phyloP scores from a whole-genome alignment of 805 yeast genomes.

The Saccharomycopsis synnaedendra region DNA sequence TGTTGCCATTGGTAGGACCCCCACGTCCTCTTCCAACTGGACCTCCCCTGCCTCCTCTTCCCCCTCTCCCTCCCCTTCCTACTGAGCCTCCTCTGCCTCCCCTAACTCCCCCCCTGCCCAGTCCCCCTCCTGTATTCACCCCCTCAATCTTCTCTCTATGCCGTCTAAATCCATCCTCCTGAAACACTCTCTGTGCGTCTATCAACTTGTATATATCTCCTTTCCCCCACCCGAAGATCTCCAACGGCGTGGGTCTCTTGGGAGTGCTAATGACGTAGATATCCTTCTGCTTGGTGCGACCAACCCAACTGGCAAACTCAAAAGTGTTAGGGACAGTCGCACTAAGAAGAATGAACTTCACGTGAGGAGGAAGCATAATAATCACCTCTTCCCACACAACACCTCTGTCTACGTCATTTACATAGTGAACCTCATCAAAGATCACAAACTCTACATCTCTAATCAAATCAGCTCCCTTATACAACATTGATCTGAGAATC shows the following conservation, averaged over 20 bases:
- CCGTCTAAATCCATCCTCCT: slow-evolving; percentile 48
- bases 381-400: slow-evolving; percentile 99
- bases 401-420: slow-evolving; percentile 93
- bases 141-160: slow-evolving; percentile 43
- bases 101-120: slow-evolving; percentile 20
- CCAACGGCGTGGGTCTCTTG: slow-evolving; percentile 93
- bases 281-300: slow-evolving; percentile 91
- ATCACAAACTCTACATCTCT: slow-evolving; percentile 96
- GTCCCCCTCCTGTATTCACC: slow-evolving; percentile 31
- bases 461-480: slow-evolving; percentile 91
- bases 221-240: slow-evolving; percentile 78
- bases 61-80: slow-evolving; percentile 23
- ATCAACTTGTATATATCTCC: slow-evolving; percentile 61
- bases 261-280: slow-evolving; percentile 94
- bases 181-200: slow-evolving; percentile 60
- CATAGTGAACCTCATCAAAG: slow-evolving; percentile 96
- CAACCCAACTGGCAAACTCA: slow-evolving; percentile 98
- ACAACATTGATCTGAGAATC: slow-evolving; percentile 87
- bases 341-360: slow-evolving; percentile 78
- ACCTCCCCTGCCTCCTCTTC: slow-evolving; percentile 21
- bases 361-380: slow-evolving; percentile 94
- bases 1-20: slow-evolving; percentile 19
- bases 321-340: slow-evolving; percentile 98
- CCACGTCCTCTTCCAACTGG: slow-evolving; percentile 18
- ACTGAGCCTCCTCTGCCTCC: slow-evolving; percentile 28